Evolutionary conservation across 345 rosid genomes (phyloP), one percentile per base, ranked within the genome.

Genomic region (Citrus reticulata): DNA sequence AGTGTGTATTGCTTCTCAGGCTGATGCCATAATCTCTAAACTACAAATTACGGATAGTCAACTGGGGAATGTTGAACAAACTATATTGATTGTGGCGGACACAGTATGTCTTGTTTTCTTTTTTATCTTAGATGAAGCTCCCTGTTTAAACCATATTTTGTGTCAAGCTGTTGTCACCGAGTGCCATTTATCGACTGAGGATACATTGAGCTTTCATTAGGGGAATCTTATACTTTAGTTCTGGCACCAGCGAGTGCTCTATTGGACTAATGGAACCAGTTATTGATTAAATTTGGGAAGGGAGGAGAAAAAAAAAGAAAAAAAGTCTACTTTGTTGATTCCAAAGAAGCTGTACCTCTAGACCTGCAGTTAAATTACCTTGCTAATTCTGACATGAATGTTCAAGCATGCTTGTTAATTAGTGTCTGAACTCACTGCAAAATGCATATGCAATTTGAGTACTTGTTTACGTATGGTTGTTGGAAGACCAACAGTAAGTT

Each of bases 21-120:
- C 97, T 75, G 89, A 90, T 84, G 91, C 93, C n/a, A 90, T 89
- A 7, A 40, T 83, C 57, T 86, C 84, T 6, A 88, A 88, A 82
- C 84, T 87, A 68, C 90, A 30, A 80, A 77, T 58, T 68, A 40
- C 25, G 8, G 75, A 75, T 74, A 67, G 69, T 76, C 85, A 74
- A 70, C 87, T 62, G 69, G 70, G 78, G 83, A 87, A 81, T 78
- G 87, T 71, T 14, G 83, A 84, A 77, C 71, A 79, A 5, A 88
- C 77, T 16, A 29, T 92, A 74, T 84, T 94, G 88, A 78, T 91
- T 79, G 83, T 97, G 34, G 90, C 95, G 2, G 97, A 92, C 72
- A 91, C 95, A 39, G 95, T 92, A 91, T 89, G 95, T 83, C 59
- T 85, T 78, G 77, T 75, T 78, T 72, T 70, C 16, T 59, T 57